These are phyloP conservation scores for Mortierella sp. DNA, from an alignment of 371 early-diverging fungal species.

Conservation along the genomic window DNA sequence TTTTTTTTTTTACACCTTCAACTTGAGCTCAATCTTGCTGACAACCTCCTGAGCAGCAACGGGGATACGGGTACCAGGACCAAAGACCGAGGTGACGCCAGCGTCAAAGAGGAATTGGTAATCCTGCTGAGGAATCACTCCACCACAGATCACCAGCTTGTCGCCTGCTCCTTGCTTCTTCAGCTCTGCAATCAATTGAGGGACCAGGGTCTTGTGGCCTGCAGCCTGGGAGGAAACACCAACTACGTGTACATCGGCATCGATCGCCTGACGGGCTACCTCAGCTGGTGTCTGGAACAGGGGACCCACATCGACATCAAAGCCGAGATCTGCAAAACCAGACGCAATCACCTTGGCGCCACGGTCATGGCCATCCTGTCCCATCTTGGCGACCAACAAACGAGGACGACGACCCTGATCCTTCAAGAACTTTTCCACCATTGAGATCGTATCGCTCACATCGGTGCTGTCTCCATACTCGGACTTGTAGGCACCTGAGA, in stretches of 20 bases:
- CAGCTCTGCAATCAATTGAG: slow-evolving; percentile 78
- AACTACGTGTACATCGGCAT: slow-evolving; percentile 89
- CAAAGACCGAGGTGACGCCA: slow-evolving; percentile 83
- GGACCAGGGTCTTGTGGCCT: slow-evolving; percentile 87
- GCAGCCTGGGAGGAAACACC: slow-evolving; percentile 88
- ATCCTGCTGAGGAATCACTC: slow-evolving; percentile 88
- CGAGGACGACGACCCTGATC: slow-evolving; percentile 84
- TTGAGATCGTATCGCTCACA: slow-evolving; percentile 66
- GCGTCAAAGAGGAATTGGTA: slow-evolving; percentile 81
- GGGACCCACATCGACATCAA: slow-evolving; percentile 91
- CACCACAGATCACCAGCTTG: slow-evolving; percentile 81
- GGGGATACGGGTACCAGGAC: slow-evolving; percentile 87
- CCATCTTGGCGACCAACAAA: slow-evolving; percentile 89
- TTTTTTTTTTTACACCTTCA: too few relatives aligned
- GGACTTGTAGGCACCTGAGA: slow-evolving; percentile 85
- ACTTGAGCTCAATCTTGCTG: slow-evolving; percentile 58
- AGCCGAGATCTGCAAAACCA: slow-evolving; percentile 89
- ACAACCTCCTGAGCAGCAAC: slow-evolving; percentile 82
- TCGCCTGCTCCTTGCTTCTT: slow-evolving; percentile 74
- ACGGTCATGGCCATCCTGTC: slow-evolving; percentile 92
- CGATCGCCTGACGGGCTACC: slow-evolving; percentile 87
- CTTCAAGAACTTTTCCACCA: slow-evolving; percentile 66
- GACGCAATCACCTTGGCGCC: slow-evolving; percentile 91
- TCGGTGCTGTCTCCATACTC: slow-evolving; percentile 78
- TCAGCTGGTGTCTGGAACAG: slow-evolving; percentile 89